Percentiles rank a stretch among this genome's conserved stretches.
These are phyloP conservation scores for Quercus cerris DNA, from an alignment of 306 rosid genomes.

Conservation along the genomic window DNA sequence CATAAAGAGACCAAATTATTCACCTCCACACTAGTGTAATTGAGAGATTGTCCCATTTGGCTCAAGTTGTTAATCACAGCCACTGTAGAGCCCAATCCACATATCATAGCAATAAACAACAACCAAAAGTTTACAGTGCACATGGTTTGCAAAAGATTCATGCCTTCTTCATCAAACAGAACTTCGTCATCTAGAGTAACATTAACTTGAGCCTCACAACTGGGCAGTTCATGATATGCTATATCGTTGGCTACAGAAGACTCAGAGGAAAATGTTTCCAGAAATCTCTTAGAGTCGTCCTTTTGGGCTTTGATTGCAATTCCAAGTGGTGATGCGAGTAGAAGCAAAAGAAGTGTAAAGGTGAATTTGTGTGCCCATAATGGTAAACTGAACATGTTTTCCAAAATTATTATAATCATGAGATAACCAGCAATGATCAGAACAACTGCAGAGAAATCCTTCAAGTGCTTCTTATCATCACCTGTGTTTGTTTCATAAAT, in stretches of 20 bases:
- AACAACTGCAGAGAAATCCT: conserved; percentile 51
- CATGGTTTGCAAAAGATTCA: conserved; percentile 59
- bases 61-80: conserved; percentile 60
- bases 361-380: conserved; percentile 33
- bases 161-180: conserved; percentile 34
- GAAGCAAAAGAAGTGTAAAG: conserved; percentile 46
- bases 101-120: conserved; percentile 63
- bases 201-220: background rate
- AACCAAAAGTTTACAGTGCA: conserved; percentile 68
- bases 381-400: conserved; percentile 40
- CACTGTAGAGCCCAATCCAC: conserved; percentile 84
- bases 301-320: conserved; percentile 55
- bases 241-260: conserved; percentile 18
- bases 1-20: too few species aligned
- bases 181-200: conserved; percentile 14
- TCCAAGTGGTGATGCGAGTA: conserved; percentile 61
- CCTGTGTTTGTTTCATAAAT: conserved; percentile 38
- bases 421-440: conserved; percentile 58
- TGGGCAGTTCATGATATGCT: conserved; percentile 37
- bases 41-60: too few species aligned
- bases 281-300: conserved; percentile 18
- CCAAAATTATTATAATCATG: conserved; percentile 52
- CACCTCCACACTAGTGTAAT: too few species aligned
- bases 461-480: conserved; percentile 58
- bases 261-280: background rate